Evolutionary conservation across 805 yeast genomes (phyloP), one percentile per base, ranked within the genome.

Genomic region (Phaffomyces opuntiae): DNA sequence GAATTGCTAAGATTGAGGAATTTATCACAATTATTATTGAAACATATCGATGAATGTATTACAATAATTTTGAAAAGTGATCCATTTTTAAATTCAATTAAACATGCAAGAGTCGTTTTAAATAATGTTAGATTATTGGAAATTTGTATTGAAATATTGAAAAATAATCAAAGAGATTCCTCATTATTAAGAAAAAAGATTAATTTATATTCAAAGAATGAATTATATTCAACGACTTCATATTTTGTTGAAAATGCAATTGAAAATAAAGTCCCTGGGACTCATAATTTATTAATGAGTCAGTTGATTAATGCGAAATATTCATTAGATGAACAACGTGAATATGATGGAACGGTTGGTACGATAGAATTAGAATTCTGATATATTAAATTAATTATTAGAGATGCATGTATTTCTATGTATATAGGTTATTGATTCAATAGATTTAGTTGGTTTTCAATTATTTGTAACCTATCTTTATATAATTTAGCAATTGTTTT

Each of bases 41-140:
- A 63, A 14, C 61, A 82, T 11, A 69, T 81, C 2, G 43, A 54
- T 2, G 95, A 86, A 62, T 65, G 76, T 6, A 59, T 75, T 7
- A 53, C 51, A 0, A 72, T 80, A 3, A 57, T 81, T 48, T 39
- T 45, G 14, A 53, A 41, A 13, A 50, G 64, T 5, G 62, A 54
- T 21, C 50, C 52, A 1, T 14, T 39, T 6, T 26, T 49, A 2
- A 9, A 33, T 14, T 12, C 33, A 6, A 32, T 47, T 3, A 64
- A 68, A n/a, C 49, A 57, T 35, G 51, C 56, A 19, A 42, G 42
- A 14, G 49, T 56, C 4, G 59, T 54, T 14, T 51, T 69, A 13
- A 55, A 65, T 41, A 46, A 47, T 2, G 61, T 64, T 7, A 60
- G 75, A 46, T 51, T 77, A 42, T 40, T 55, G 9, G 63, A 61